Percentiles rank a stretch among this genome's conserved stretches.
Evolutionary conservation across 148 eudicot genomes (phyloP).

Genomic region (Rhododendron mucronatum): DNA sequence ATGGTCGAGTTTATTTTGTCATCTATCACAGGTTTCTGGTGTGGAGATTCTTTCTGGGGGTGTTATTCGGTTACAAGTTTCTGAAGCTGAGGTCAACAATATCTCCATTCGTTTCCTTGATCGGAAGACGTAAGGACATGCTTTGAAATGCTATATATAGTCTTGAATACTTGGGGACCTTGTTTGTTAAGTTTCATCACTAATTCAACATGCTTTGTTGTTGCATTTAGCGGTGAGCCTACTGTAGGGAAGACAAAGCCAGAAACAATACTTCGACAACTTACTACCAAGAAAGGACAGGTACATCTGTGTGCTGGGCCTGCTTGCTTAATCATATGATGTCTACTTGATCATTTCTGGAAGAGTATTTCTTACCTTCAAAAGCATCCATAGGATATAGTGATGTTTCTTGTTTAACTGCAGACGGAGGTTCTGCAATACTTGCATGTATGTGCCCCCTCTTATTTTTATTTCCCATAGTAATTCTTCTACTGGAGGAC

Average conservation of each 20-base stretch:
- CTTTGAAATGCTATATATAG: neutral
- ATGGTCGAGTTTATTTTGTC: neutral
- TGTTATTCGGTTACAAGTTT: constrained; percentile 77
- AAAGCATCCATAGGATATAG: neutral
- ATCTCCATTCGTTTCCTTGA: constrained; percentile 83
- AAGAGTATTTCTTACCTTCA: neutral
- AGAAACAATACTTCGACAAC: constrained; percentile 95
- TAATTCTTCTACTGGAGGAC: neutral
- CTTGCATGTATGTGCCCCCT: neutral
- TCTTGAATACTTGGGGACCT: neutral
- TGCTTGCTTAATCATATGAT: neutral
- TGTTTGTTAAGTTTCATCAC: constrained; percentile 1
- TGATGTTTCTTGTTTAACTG: neutral
- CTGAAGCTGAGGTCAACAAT: constrained; percentile 98
- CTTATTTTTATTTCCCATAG: neutral
- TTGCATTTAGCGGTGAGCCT: constrained; percentile 75
- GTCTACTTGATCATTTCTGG: neutral
- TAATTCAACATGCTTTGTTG: constrained; percentile 14
- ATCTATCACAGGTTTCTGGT: constrained; percentile 70
- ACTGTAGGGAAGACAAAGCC: constrained; percentile 96
- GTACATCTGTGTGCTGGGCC: constrained; percentile 24
- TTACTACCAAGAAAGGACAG: constrained; percentile 97
- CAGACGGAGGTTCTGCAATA: neutral
- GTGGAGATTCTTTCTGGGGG: constrained; percentile 97
- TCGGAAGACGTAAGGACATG: constrained; percentile 71